Evolutionary conservation across 164 flowering plant genomes (phyloP).

Genomic region (Aristolochia fimbriata): DNA sequence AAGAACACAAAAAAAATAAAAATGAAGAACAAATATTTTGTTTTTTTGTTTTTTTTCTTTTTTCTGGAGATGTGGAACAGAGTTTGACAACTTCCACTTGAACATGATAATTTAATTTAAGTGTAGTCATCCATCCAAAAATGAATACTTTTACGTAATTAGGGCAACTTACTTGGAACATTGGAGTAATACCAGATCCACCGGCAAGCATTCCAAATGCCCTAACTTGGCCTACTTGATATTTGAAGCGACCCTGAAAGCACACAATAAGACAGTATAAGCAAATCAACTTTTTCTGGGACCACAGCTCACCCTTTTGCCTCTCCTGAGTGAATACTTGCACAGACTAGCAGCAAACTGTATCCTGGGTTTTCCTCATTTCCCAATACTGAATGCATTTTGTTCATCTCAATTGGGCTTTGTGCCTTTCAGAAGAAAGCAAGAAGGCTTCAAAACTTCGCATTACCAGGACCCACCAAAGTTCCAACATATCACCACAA

Average conservation of each 20-base stretch:
- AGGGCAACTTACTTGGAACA: slow-evolving; percentile 64
- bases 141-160: background rate
- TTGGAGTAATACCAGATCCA: slow-evolving; percentile 98
- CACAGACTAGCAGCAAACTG: too few species aligned
- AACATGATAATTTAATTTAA: background rate
- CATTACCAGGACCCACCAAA: too few species aligned
- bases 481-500: too few species aligned
- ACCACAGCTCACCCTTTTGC: too few species aligned
- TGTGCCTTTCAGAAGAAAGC: too few species aligned
- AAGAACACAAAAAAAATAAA: background rate
- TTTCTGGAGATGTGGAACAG: background rate
- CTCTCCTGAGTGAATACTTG: too few species aligned
- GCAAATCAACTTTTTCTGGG: too few species aligned
- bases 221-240: slow-evolving; percentile 82
- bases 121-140: background rate
- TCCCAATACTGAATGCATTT: too few species aligned
- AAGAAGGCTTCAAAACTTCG: too few species aligned
- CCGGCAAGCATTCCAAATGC: slow-evolving; percentile 99
- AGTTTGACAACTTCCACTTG: background rate
- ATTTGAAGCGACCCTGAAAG: slow-evolving; percentile 81
- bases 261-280: background rate
- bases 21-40: background rate
- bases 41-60: too few species aligned
- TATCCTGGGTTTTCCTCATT: too few species aligned
- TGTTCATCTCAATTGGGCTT: too few species aligned